Conservation (phyloP, 768 basidiomycete species). For the Leccinellum albellum region DNA sequence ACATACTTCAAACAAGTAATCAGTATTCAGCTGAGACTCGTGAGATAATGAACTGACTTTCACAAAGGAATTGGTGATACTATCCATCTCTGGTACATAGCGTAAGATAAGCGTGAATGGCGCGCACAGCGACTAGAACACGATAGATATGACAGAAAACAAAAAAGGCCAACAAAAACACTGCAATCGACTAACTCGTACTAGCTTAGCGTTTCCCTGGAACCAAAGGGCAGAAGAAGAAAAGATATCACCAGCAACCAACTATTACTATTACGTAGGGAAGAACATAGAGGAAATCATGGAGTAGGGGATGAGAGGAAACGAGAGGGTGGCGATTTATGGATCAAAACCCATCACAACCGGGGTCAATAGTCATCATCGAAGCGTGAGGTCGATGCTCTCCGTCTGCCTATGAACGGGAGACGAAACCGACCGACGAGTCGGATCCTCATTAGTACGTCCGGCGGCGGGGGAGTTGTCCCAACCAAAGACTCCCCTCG, state of each 20-base stretch:
- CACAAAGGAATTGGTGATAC: too few species aligned
- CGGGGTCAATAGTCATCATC: neutral
- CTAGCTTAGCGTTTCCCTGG: neutral
- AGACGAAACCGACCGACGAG: slow-evolving; percentile 2
- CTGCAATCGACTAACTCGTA: neutral
- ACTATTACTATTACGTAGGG: too few species aligned
- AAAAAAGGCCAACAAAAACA: neutral
- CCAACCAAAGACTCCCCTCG: neutral
- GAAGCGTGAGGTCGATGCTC: neutral
- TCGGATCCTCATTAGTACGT: neutral
- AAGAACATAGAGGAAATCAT: neutral
- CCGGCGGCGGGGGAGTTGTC: neutral
- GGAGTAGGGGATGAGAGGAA: neutral
- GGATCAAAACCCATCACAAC: neutral
- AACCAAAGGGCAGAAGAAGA: neutral
- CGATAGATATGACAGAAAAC: neutral
- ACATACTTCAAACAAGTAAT: too few species aligned
- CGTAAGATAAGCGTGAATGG: neutral
- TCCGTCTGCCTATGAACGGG: slow-evolving; percentile 7
- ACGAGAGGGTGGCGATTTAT: neutral
- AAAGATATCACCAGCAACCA: neutral
- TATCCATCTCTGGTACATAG: neutral
- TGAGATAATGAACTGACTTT: too few species aligned
- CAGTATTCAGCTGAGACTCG: too few species aligned
- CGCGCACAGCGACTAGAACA: neutral